Evolutionary conservation across 1,284 basidiomycete species (phyloP), one percentile per base, ranked within the genome.

Genomic region (Amylostereum areolatum): DNA sequence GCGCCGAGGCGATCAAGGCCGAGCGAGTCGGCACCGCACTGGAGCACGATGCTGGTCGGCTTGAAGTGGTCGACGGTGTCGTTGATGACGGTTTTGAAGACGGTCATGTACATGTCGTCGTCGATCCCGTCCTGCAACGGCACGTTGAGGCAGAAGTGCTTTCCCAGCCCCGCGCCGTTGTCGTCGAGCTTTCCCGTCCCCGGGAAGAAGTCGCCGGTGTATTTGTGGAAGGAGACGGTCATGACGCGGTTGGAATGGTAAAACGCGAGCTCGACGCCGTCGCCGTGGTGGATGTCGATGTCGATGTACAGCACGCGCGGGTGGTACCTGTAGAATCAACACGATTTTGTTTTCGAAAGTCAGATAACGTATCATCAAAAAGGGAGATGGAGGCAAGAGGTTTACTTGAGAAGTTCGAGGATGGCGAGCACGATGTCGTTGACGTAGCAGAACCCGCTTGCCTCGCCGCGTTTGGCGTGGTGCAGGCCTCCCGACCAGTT

Each of bases 211-310:
- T 97, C 93, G 54, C 92, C 92, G 2, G 91, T 95, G 71, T 97
- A 99, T 69, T 99, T 99, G 77, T 99, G 96, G 69, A 99, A 99
- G 0, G 96, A 98, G 24, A 97, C 92, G 0, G 97, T 99, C 81
- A 98, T 89, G 52, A 99, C 96, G 25, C 97, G 86, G 61, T 99
- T 96, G 34, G 93, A 92, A 59, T 95, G 89, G 69, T 97, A 99
- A 68, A 99, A 99, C 0, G 97, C 97, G 56, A 95, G 88, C 64
- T 97, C 95, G 5, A 97, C 94, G 28, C 94, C 95, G 60, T 97
- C 95, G 24, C 95, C 94, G 61, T 97, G 94, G 65, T 97, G 94
- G 52, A 97, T 97, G 63, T 97, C 94, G 55, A 97, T 97, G 68
- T 97, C 94, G 58, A 97, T 92, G 65, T 97, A 97, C 5, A 97